Percentiles rank a stretch among this genome's conserved stretches.
phyloP scores from a whole-genome alignment of 352 stramenopile genomes.

The Phytophthora boehmeriae region DNA sequence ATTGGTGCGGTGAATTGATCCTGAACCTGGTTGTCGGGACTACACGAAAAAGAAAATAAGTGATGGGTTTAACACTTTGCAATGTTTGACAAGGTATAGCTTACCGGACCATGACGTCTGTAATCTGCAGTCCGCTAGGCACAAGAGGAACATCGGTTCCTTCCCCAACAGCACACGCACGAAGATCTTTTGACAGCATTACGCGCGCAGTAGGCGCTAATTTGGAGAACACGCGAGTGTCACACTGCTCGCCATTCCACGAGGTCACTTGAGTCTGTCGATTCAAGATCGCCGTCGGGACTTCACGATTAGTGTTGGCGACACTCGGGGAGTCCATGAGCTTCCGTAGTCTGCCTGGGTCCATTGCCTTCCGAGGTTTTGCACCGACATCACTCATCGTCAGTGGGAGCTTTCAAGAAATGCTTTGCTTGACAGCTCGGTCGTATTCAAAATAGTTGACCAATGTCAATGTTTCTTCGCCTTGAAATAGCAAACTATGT shows the following conservation, averaged over 20 bases:
- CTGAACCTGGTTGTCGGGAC: conserved; percentile 20
- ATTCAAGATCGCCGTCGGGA: conserved; percentile 46
- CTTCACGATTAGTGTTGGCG: conserved; percentile 41
- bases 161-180: conserved; percentile 32
- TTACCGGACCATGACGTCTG: conserved; percentile 34
- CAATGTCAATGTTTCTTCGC: background rate
- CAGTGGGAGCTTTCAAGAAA: conserved; percentile 9
- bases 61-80: background rate
- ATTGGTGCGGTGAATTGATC: conserved; percentile 42
- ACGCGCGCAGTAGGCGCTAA: conserved; percentile 37
- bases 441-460: conserved; percentile 1
- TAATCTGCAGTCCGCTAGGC: conserved; percentile 36
- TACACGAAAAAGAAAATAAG: conserved; percentile 2
- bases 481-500: conserved; percentile 7
- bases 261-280: conserved; percentile 45
- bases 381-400: conserved; percentile 14
- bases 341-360: conserved; percentile 61
- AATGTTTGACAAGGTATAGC: conserved; percentile 14
- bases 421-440: background rate
- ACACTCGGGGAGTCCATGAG: conserved; percentile 63
- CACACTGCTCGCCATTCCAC: conserved; percentile 69
- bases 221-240: conserved; percentile 55
- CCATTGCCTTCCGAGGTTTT: conserved; percentile 45
- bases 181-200: conserved; percentile 41
- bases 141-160: conserved; percentile 9